phyloP scores from a whole-genome alignment of 164 flowering plant species.

The Sedum album region DNA sequence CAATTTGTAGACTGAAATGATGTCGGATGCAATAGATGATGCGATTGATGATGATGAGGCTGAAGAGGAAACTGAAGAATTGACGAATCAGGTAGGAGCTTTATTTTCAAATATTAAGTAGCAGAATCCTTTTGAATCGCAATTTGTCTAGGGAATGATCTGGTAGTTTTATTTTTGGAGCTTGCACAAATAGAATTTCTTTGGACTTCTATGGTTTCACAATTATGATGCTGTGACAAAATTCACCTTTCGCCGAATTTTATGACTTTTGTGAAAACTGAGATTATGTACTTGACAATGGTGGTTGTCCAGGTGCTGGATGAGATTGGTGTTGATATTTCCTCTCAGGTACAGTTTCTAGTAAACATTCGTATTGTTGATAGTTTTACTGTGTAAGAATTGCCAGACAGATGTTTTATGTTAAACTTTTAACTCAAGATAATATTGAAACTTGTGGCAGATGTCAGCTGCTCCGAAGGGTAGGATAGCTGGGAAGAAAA shows the following conservation, averaged over 20 bases:
- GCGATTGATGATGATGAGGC: slow-evolving; percentile 88
- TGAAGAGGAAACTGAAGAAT: slow-evolving; percentile 93
- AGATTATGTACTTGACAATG: neutral
- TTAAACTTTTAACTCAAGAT: slow-evolving; percentile 8
- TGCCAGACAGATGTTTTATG: no score
- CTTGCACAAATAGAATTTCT: neutral
- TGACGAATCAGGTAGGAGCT: slow-evolving; percentile 70
- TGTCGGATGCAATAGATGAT: slow-evolving; percentile 96
- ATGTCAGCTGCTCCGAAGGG: slow-evolving; percentile 91
- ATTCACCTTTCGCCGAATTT: neutral
- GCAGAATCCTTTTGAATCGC: neutral
- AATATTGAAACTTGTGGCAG: slow-evolving; percentile 30
- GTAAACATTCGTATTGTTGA: neutral
- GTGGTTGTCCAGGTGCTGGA: slow-evolving; percentile 65
- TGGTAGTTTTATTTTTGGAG: neutral
- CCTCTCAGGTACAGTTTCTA: slow-evolving; percentile 62
- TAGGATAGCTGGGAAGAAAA: slow-evolving; percentile 47
- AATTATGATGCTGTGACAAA: neutral
- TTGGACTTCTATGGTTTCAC: neutral
- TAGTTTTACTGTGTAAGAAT: no score
- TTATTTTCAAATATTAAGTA: slow-evolving; percentile 3
- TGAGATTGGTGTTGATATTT: slow-evolving; percentile 93
- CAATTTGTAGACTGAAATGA: slow-evolving; percentile 81
- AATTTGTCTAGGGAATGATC: neutral
- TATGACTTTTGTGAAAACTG: neutral